Evolutionary conservation across 2,329 filamentous ascomycete species (phyloP), one percentile per base, ranked within the genome.

Genomic region (Leptographium lundbergii): DNA sequence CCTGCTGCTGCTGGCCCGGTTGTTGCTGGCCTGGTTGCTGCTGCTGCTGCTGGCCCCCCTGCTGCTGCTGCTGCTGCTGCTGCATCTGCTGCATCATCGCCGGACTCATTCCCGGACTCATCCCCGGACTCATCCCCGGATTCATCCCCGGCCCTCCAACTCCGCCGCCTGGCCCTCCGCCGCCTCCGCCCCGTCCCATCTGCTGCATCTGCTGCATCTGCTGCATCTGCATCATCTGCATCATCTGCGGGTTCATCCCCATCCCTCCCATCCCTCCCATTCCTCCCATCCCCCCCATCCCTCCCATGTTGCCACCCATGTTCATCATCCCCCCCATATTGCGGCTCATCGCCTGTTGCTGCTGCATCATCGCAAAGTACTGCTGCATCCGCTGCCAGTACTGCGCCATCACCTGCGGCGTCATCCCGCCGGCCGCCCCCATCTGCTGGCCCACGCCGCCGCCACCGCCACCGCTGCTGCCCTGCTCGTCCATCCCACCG

Each of bases 321-420:
- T 83, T 75, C 45, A 54, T 71, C 66, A 77, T 75, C 66, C 77
- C 69, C 67, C 74, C 77, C 75, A 87, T 85, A 69, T 83, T 75
- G 66, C 86, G 76, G 79, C 83, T 91, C 85, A 92, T 92, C 55
- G 86, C 87, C 81, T 95, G 89, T 69, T 94, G 87, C 67, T 92
- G 89, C 73, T 95, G 91, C 89, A 96, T 94, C 81, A 96, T 86
- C 60, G 86, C 80, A 72, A 96, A 95, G 73, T 95, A 96, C 70
- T 96, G 89, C 73, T 99, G 94, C 92, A 99, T 97, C 54, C 91
- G 85, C 71, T 96, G 90, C 84, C 94, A 95, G 74, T 97, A 96
- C 71, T 96, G 91, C 2, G 94, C 94, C 91, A 97, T 96, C 77
- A 95, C 86, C 68, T 96, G 91, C 0, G 92, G 92, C 24, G 89